A percentile compares a stretch with the other conserved stretches of the same genome.
Conservation (phyloP, 225 moss, liverwort and hornwort genomes). For the Bryum argenteum region DNA sequence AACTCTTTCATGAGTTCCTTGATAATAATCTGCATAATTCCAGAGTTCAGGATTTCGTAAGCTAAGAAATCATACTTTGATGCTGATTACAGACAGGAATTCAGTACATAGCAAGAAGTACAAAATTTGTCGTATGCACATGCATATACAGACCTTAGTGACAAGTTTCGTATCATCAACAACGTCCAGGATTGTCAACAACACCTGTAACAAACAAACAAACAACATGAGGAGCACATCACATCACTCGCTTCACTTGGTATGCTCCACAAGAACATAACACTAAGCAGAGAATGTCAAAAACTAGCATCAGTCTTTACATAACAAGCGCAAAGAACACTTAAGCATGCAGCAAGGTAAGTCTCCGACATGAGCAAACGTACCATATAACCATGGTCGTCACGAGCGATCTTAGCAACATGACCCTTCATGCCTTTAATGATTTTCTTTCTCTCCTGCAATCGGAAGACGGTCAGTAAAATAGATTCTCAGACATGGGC, state of each 20-base stretch:
- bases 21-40: conserved; percentile 64
- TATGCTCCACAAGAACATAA: not conserved
- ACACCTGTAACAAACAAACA: conserved; percentile 55
- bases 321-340: too few relatives aligned
- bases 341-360: not conserved
- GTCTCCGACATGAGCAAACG: conserved; percentile 16
- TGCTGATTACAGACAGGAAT: not conserved
- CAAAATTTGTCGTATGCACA: conserved; percentile 6
- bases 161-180: conserved; percentile 92
- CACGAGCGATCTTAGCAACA: conserved; percentile 83
- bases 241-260: not conserved
- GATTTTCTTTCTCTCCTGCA: conserved; percentile 89
- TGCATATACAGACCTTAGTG: conserved; percentile 63
- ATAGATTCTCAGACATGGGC: not conserved
- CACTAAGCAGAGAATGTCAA: not conserved
- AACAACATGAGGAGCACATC: conserved; percentile 13
- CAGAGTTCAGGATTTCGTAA: conserved; percentile 11
- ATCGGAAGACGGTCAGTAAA: conserved; percentile 13
- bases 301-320: not conserved
- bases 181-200: conserved; percentile 84
- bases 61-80: not conserved
- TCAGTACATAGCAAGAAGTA: conserved; percentile 7
- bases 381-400: conserved; percentile 85
- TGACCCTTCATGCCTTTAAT: conserved; percentile 93
- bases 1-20: conserved; percentile 85